phyloP scores from a whole-genome alignment of 805 yeast genomes.

The Pichia exigua region DNA sequence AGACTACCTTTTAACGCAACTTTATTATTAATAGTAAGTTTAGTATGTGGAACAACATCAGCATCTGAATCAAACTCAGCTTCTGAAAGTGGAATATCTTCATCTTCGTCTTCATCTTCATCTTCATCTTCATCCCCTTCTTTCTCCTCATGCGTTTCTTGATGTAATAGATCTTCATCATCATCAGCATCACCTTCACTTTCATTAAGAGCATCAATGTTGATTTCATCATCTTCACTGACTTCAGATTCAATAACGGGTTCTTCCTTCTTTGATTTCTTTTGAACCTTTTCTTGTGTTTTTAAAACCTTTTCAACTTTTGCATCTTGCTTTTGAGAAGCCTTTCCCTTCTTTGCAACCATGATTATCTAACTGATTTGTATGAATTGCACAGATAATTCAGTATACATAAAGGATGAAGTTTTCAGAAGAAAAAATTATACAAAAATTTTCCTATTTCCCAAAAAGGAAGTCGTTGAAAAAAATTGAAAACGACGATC shows the following conservation, averaged over 20 bases:
- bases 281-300: constrained; percentile 6
- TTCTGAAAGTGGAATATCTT: constrained; percentile 82
- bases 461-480: constrained; percentile 2
- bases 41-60: constrained; percentile 87
- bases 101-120: constrained; percentile 61
- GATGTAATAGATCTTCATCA: constrained; percentile 18
- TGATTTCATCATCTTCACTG: constrained; percentile 24
- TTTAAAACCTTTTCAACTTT: constrained; percentile 38
- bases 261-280: constrained; percentile 32
- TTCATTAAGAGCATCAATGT: constrained; percentile 23
- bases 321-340: constrained; percentile 36
- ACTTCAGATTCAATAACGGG: constrained; percentile 10
- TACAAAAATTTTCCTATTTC: constrained; percentile 3
- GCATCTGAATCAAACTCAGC: constrained; percentile 92
- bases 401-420: not conserved
- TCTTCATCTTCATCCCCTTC: constrained; percentile 33
- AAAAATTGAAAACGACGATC: not conserved
- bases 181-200: constrained; percentile 37
- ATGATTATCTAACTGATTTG: constrained; percentile 36
- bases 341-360: constrained; percentile 6
- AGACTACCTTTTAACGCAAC: constrained; percentile 72
- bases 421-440: not conserved
- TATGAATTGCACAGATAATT: not conserved
- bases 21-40: constrained; percentile 77
- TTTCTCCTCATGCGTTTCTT: constrained; percentile 27